Base-by-base conservation (phyloP, 2,329 filamentous ascomycete species). In the Fusarium tuaranense region DNA sequence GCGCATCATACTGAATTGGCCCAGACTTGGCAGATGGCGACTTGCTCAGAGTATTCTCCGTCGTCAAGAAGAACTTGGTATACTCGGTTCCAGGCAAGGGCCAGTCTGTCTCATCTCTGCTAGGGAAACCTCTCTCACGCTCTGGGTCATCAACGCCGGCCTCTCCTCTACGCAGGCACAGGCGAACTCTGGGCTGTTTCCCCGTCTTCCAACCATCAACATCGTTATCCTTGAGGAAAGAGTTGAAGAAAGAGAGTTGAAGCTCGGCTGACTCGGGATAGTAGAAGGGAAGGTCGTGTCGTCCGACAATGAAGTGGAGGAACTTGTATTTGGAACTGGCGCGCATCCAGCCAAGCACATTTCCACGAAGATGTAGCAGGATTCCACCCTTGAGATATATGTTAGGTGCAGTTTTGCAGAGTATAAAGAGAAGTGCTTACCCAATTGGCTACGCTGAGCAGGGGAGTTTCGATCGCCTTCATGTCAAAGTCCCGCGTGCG, bases 261-360 rank as follows among this genome's bases (percentile, higher is more conserved):
- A 94, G 75, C 69, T 92, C 90, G 0, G 92, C 91, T 73, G 93
- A 90, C 59, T 93, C 89, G 1, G 87, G 80, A 79, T 93, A 92
- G 82, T 93, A 94, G 80, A 94, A 93, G 0, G 92, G 92, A 3
- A 94, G 83, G 76, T 94, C 92, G 71, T 94, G 92, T 0, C 92
- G 86, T 14, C 92, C 92, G 1, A 88, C 90, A 76, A 93, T 91
- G 80, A 93, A 90, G 18, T 92, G 87, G 0, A 94, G 84, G 74
- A 91, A 94, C 79, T 94, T 94, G 69, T 90, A 83, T 68, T 90
- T 84, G 0, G 91, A 93, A 1, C 90, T 90, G 0, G 92, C 91
- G 55, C 90, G 85, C 2, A 84, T 82, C 70, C 87, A 94, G 0
- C 92, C 92, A 76, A 91, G 86, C 8, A 93, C 85, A 72, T 94